phyloP scores from a whole-genome alignment of 352 stramenopile species.

The Saprolegnia parasitica region DNA sequence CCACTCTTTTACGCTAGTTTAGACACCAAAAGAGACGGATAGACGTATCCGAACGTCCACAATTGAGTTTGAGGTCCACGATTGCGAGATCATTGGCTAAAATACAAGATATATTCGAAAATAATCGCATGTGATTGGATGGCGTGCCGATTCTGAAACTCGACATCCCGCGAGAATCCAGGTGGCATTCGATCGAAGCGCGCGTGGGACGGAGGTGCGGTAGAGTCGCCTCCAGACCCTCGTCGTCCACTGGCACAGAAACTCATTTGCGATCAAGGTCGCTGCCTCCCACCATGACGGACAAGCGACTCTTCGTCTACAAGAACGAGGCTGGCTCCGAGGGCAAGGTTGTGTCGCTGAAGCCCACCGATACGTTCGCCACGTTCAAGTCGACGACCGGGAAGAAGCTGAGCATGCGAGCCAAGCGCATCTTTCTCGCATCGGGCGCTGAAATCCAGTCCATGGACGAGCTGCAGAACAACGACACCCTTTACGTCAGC shows the following conservation, averaged over 20 bases:
- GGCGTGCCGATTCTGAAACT: too few species aligned
- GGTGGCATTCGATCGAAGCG: too few species aligned
- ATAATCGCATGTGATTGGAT: too few species aligned
- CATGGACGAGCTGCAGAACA: slow-evolving; percentile 85
- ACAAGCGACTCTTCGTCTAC: slow-evolving; percentile 85
- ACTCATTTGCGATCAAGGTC: neutral
- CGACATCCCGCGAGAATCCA: too few species aligned
- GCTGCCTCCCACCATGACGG: slow-evolving; percentile 20
- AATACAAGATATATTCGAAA: too few species aligned
- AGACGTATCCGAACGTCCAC: too few species aligned
- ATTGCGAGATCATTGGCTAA: too few species aligned
- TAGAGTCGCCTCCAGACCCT: neutral
- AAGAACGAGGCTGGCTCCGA: slow-evolving; percentile 79
- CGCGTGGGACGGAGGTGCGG: too few species aligned
- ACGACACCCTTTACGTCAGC: slow-evolving; percentile 84
- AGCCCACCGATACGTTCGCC: slow-evolving; percentile 57
- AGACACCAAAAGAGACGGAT: too few species aligned
- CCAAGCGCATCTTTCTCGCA: slow-evolving; percentile 72
- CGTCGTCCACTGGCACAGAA: too few species aligned
- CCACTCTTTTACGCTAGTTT: too few species aligned
- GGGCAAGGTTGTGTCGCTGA: slow-evolving; percentile 82
- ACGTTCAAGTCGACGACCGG: slow-evolving; percentile 79
- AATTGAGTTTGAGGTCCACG: too few species aligned
- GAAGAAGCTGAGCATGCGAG: slow-evolving; percentile 78
- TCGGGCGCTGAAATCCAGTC: slow-evolving; percentile 79